These are phyloP conservation scores for Dissophora globulifera DNA, from an alignment of 192 early-diverging fungal genomes.

Conservation along the genomic window DNA sequence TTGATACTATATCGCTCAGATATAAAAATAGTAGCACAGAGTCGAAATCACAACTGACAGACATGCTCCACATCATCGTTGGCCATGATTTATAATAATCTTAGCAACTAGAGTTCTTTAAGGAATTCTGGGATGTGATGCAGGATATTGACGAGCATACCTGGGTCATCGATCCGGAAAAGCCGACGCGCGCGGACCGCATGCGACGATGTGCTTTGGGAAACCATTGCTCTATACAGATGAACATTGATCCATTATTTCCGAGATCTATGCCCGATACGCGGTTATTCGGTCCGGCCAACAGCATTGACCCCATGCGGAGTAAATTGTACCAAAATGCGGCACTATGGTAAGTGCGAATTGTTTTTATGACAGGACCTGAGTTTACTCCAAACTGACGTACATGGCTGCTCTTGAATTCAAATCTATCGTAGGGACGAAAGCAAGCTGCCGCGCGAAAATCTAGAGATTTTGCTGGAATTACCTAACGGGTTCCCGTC, in stretches of 20 bases:
- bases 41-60: too few species aligned
- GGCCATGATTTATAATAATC: too few species aligned
- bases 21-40: too few species aligned
- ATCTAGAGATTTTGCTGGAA: constrained; percentile 31
- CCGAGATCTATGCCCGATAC: constrained; percentile 29
- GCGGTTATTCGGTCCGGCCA: constrained; percentile 28
- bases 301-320: constrained; percentile 33
- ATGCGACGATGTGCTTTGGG: constrained; percentile 51
- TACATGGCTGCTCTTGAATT: too few species aligned
- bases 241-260: constrained; percentile 25
- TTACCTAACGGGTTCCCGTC: constrained; percentile 36
- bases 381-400: too few species aligned
- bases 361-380: too few species aligned
- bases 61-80: too few species aligned
- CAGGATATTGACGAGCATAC: constrained; percentile 49
- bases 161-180: constrained; percentile 53
- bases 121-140: constrained; percentile 51
- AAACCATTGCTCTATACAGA: constrained; percentile 51
- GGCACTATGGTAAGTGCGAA: constrained; percentile 34
- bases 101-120: constrained; percentile 33
- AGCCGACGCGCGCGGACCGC: constrained; percentile 38
- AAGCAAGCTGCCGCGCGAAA: constrained; percentile 22
- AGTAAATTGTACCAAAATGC: constrained; percentile 29
- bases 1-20: too few species aligned
- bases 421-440: constrained; percentile 31